A percentile compares a stretch with the other conserved stretches of the same genome.
These are phyloP conservation scores for Exophiala aquamarina DNA, from an alignment of 2,329 filamentous ascomycete species.

Conservation along the genomic window DNA sequence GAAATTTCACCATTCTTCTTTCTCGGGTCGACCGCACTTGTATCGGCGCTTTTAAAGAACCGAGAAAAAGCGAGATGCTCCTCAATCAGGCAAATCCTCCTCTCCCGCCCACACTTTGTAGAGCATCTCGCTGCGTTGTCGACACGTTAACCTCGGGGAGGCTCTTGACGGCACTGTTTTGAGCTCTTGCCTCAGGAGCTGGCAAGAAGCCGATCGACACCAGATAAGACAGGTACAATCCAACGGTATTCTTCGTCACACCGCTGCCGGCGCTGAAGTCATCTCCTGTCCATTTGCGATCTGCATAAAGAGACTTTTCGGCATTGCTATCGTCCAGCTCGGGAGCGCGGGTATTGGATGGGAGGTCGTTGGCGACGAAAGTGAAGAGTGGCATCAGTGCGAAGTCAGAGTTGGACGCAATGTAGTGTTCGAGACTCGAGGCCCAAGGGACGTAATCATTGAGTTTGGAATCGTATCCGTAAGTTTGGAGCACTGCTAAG, in stretches of 20 bases:
- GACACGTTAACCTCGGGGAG: slow-evolving; percentile 49
- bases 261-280: slow-evolving; percentile 58
- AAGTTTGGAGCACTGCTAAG: slow-evolving; percentile 67
- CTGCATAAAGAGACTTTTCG: slow-evolving; percentile 61
- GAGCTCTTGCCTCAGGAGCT: slow-evolving; percentile 33
- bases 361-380: slow-evolving; percentile 70
- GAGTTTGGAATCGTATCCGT: slow-evolving; percentile 69
- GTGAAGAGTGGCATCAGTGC: slow-evolving; percentile 75
- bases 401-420: slow-evolving; percentile 61
- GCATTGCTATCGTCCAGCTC: slow-evolving; percentile 75
- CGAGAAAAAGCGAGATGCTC: too few relatives aligned
- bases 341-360: slow-evolving; percentile 67
- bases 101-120: slow-evolving; percentile 55
- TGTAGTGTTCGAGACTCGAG: slow-evolving; percentile 65
- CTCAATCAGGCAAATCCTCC: slow-evolving; percentile 32
- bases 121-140: slow-evolving; percentile 48
- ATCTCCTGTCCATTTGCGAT: slow-evolving; percentile 59
- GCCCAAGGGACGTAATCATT: slow-evolving; percentile 70
- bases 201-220: slow-evolving; percentile 63
- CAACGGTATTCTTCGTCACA: slow-evolving; percentile 62
- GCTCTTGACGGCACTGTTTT: slow-evolving; percentile 25
- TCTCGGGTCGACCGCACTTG: too few relatives aligned
- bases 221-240: slow-evolving; percentile 64
- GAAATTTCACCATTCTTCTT: not conserved
- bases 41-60: too few relatives aligned